Base-by-base conservation (phyloP, 192 early-diverging fungal genomes). In the Coemansia sp. region DNA sequence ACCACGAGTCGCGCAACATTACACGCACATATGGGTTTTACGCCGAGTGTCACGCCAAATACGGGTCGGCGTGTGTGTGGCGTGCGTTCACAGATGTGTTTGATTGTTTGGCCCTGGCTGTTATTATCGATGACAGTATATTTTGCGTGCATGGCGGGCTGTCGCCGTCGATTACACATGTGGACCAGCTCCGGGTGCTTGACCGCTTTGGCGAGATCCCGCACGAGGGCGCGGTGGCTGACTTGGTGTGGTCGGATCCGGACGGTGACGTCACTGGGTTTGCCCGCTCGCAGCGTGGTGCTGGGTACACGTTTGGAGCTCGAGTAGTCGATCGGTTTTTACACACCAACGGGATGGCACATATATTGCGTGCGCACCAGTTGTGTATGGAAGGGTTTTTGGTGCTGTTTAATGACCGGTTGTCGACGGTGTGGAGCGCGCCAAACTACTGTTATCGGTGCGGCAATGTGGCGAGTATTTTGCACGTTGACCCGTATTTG, bases 21-120 rank as follows among this genome's bases (percentile, higher is more conserved):
- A 99, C 97, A 3, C 95, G 98, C 84, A 94, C 97, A 10, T 99
- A 98, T 75, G 96, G 96, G 48, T 99, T 99, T 81, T 98, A 98
- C 73, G 96, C 97, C 83, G 97, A 99, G 83, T 98, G 96, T 66
- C 69, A 98, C 69, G 88, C 94, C 58, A 99, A 99, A 75, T 99
- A 97, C 74, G 97, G 97, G 41, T 93, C 90, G 58, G 94, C 96
- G 47, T 94, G 95, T 80, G 97, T 99, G 20, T 99, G 96, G 96
- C 90, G 95, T 76, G 87, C 90, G 69, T 98, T 96, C 71, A 97
- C 95, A 48, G 94, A 98, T 62, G 85, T 98, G 47, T 99, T 99
- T 79, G 96, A 98, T 82, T 98, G 94, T 76, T 80, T 99, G 66
- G 92, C 94, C 24, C 82, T 99, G 58, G 94, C 93, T 19, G 97